These are phyloP conservation scores for Cyberlindnera petersonii DNA, from an alignment of 805 yeast genomes.

Conservation along the genomic window DNA sequence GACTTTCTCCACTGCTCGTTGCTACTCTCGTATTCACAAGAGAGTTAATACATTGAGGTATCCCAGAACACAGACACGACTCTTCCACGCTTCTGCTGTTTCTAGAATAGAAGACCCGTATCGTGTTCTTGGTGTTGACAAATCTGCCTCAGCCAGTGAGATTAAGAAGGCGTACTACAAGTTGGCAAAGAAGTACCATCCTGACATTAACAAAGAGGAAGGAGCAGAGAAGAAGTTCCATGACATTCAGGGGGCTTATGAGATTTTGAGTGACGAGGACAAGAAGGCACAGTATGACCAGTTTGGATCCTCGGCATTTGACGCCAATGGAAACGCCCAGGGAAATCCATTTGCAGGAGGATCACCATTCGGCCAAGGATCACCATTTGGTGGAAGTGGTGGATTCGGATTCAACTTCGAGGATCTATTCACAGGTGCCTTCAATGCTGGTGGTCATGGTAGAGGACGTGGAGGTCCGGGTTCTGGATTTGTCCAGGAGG, in stretches of 20 bases:
- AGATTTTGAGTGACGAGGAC: constrained; percentile 76
- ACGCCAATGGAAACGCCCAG: constrained; percentile 48
- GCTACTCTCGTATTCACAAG: background rate
- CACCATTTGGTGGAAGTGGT: constrained; percentile 38
- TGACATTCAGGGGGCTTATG: constrained; percentile 91
- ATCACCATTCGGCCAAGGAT: constrained; percentile 40
- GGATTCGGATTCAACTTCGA: constrained; percentile 46
- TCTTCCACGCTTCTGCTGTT: constrained; percentile 42
- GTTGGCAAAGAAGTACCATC: constrained; percentile 91
- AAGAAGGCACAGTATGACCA: constrained; percentile 90
- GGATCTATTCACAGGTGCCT: constrained; percentile 50
- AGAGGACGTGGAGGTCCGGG: constrained; percentile 14
- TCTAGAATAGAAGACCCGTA: constrained; percentile 66
- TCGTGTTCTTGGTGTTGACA: constrained; percentile 71
- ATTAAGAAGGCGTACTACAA: constrained; percentile 94
- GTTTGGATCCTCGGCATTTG: constrained; percentile 85
- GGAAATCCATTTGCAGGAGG: constrained; percentile 49
- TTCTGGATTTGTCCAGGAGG: constrained; percentile 60
- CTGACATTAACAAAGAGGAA: constrained; percentile 90
- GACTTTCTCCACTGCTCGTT: constrained; percentile 8
- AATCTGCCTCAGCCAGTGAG: constrained; percentile 68
- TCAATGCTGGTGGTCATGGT: constrained; percentile 16
- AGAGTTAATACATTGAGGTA: constrained; percentile 2
- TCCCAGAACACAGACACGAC: constrained; percentile 6
- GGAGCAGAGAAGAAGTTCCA: constrained; percentile 89